Evolutionary conservation across 345 rosid species (phyloP).

Genomic region (Raphanus sativus): DNA sequence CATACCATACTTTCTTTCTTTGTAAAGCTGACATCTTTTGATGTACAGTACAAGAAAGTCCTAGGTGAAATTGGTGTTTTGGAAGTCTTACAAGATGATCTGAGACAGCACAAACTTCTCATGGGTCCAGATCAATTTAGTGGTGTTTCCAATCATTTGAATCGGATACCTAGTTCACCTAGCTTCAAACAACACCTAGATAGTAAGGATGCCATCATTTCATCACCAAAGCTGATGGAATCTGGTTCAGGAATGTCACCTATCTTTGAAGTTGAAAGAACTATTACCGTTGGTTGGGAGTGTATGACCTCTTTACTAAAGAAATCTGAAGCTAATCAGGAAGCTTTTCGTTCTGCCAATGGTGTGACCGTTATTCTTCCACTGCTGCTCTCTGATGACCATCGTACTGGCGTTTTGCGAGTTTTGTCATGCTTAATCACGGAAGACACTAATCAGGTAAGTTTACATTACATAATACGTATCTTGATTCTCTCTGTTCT

Average conservation of each 20-base stretch:
- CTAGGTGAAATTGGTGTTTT: conserved; percentile 91
- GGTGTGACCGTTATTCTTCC: conserved; percentile 79
- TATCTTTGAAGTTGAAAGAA: conserved; percentile 76
- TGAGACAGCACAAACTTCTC: conserved; percentile 86
- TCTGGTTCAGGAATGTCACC: conserved; percentile 68
- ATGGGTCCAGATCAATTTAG: conserved; percentile 56
- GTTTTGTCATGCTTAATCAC: conserved; percentile 81
- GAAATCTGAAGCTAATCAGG: conserved; percentile 81
- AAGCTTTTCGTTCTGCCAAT: conserved; percentile 78
- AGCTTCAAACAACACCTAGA: conserved; percentile 84
- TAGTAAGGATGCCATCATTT: conserved; percentile 69
- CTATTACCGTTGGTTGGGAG: conserved; percentile 86
- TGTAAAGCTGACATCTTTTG: conserved; percentile 89
- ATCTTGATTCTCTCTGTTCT: conserved; percentile 1
- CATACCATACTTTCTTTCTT: conserved; percentile 86
- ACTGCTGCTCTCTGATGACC: conserved; percentile 66
- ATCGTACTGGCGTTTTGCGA: conserved; percentile 85
- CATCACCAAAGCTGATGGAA: conserved; percentile 82
- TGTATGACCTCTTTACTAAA: conserved; percentile 82
- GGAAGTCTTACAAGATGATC: conserved; percentile 83
- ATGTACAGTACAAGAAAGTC: conserved; percentile 92
- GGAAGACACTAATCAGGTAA: conserved; percentile 82
- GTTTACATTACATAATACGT: not conserved
- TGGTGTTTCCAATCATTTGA: conserved; percentile 46
- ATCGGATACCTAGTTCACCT: conserved; percentile 63